Evolutionary conservation across 1,284 basidiomycete species (phyloP).

Genomic region (Irpex sp.): DNA sequence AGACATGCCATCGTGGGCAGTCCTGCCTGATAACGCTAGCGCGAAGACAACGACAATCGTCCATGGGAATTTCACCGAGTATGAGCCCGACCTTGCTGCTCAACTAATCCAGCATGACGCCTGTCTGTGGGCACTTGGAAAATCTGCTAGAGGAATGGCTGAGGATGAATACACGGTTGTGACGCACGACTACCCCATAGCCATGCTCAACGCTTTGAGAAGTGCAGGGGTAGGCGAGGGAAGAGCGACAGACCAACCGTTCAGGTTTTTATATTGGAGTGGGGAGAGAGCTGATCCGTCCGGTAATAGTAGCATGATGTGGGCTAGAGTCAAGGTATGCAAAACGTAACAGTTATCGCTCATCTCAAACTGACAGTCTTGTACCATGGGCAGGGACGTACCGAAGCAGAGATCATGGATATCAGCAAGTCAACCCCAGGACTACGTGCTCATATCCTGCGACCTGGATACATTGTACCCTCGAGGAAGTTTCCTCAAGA

Average conservation of each 20-base stretch:
- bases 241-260: conserved; percentile 21
- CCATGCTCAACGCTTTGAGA: conserved; percentile 29
- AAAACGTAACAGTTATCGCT: background rate
- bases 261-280: conserved; percentile 34
- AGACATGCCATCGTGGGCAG: conserved; percentile 30
- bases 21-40: conserved; percentile 26
- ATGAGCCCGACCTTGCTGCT: conserved; percentile 28
- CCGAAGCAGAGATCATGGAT: conserved; percentile 25
- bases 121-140: conserved; percentile 39
- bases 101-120: conserved; percentile 34
- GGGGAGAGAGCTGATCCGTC: conserved; percentile 30
- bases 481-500: conserved; percentile 26
- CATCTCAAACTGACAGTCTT: background rate
- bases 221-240: conserved; percentile 25
- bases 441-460: conserved; percentile 23
- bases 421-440: conserved; percentile 18
- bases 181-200: conserved; percentile 33
- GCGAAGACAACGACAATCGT: conserved; percentile 30
- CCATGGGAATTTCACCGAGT: conserved; percentile 33
- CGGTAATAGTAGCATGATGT: conserved; percentile 27
- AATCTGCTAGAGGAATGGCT: conserved; percentile 26
- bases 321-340: conserved; percentile 32
- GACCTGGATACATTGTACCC: conserved; percentile 32
- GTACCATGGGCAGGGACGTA: conserved; percentile 21
- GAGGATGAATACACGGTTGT: conserved; percentile 35